phyloP scores from a whole-genome alignment of 2,329 filamentous ascomycete species.

The Aspergillus sp. region DNA sequence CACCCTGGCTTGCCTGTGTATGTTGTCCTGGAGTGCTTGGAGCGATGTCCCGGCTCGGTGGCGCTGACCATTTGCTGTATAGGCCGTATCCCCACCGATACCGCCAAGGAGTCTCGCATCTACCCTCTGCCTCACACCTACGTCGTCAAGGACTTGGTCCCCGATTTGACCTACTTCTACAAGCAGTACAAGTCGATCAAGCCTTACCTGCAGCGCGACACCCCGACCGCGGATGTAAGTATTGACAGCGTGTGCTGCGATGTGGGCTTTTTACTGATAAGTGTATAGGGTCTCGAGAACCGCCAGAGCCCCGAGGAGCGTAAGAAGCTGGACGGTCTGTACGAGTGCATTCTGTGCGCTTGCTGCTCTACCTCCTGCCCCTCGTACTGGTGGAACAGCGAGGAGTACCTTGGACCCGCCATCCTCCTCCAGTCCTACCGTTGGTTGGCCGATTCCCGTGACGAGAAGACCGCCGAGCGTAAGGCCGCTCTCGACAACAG shows the following conservation, averaged over 20 bases:
- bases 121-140: conserved; percentile 98
- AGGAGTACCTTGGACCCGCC: conserved; percentile 96
- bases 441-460: conserved; percentile 93
- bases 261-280: conserved; percentile 5
- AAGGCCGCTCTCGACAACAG: conserved; percentile 94
- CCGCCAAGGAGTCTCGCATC: conserved; percentile 80
- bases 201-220: conserved; percentile 93
- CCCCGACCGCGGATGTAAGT: conserved; percentile 78
- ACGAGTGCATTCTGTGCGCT: conserved; percentile 98
- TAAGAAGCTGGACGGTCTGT: conserved; percentile 94
- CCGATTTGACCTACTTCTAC: conserved; percentile 98
- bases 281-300: conserved; percentile 77
- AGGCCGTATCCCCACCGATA: conserved; percentile 93
- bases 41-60: conserved; percentile 1
- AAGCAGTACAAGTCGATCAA: conserved; percentile 99
- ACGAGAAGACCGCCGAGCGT: conserved; percentile 84
- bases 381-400: conserved; percentile 99
- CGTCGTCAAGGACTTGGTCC: conserved; percentile 98
- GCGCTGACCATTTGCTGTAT: conserved; percentile 19
- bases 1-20: conserved; percentile 96
- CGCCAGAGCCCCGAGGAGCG: conserved; percentile 89
- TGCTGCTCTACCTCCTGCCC: conserved; percentile 99
- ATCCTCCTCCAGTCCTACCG: conserved; percentile 97
- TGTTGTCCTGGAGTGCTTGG: conserved; percentile 41
- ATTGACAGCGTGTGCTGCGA: neutral